phyloP scores from a whole-genome alignment of 129 eudicot genomes.

The Logfia minima region DNA sequence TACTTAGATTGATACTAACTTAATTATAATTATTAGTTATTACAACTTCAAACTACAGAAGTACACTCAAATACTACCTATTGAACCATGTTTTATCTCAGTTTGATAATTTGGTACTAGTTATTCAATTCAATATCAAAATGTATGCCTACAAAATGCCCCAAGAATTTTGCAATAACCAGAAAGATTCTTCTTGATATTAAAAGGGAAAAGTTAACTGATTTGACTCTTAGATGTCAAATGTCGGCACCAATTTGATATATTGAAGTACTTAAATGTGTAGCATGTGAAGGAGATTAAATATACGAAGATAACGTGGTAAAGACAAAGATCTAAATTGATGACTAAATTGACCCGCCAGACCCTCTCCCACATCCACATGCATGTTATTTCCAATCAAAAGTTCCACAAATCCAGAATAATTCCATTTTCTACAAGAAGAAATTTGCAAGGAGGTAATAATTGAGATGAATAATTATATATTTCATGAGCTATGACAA shows the following conservation, averaged over 20 bases:
- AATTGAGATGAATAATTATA: conserved; percentile 17
- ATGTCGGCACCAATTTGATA: neutral
- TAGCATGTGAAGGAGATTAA: conserved; percentile 32
- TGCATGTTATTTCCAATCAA: conserved; percentile 33
- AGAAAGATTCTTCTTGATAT: neutral
- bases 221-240: neutral
- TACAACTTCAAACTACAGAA: neutral
- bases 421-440: conserved; percentile 23
- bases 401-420: conserved; percentile 17
- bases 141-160: neutral
- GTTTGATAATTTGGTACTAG: neutral
- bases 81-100: neutral
- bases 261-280: neutral
- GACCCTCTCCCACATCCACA: conserved; percentile 38
- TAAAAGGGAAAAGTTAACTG: neutral
- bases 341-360: conserved; percentile 12
- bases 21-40: neutral
- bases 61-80: neutral
- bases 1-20: neutral
- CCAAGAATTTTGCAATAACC: neutral
- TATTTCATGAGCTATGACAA: conserved; percentile 15
- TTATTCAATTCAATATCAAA: neutral
- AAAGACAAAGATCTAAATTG: conserved; percentile 32
- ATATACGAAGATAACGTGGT: conserved; percentile 28
- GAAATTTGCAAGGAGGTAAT: conserved; percentile 9